Percentiles rank a stretch among this genome's conserved stretches.
Conservation (phyloP, 2,329 filamentous ascomycete species). For the Hypoxylon sp. region DNA sequence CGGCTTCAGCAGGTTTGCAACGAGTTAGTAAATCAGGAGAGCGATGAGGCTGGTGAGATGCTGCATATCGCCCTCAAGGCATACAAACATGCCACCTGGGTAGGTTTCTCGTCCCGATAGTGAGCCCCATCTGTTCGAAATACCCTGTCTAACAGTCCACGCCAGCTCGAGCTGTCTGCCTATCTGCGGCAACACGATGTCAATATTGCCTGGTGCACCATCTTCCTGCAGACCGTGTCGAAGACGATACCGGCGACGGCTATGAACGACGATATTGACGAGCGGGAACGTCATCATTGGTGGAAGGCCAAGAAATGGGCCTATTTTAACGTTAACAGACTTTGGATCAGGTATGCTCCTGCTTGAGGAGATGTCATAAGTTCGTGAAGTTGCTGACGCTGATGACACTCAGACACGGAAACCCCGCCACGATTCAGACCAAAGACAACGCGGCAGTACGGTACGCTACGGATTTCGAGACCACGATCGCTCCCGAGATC, state of each 20-base stretch:
- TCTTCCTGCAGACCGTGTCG: conserved; percentile 89
- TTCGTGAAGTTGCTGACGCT: conserved; percentile 40
- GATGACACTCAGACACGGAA: conserved; percentile 78
- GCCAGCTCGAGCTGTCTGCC: conserved; percentile 82
- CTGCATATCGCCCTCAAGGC: conserved; percentile 93
- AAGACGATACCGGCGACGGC: conserved; percentile 83
- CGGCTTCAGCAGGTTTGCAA: conserved; percentile 86
- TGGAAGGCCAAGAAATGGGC: conserved; percentile 99
- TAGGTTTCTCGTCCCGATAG: conserved; percentile 56
- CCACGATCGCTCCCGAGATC: conserved; percentile 93
- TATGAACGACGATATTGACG: conserved; percentile 79
- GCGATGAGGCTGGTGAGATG: conserved; percentile 95
- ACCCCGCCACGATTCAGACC: conserved; percentile 77
- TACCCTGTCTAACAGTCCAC: conserved; percentile 25
- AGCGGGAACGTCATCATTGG: conserved; percentile 95
- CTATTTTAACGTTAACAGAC: conserved; percentile 94
- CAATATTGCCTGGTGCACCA: conserved; percentile 94
- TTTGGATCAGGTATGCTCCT: conserved; percentile 80
- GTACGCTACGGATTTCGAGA: conserved; percentile 90
- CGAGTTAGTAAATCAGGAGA: conserved; percentile 87
- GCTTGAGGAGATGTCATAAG: conserved; percentile 4
- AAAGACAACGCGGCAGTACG: conserved; percentile 79
- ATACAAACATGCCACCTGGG: conserved; percentile 98
- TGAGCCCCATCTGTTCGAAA: not conserved
- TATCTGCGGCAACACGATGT: conserved; percentile 80